Percentiles rank a stretch among this genome's conserved stretches.
Evolutionary conservation across 768 basidiomycete genomes (phyloP).

Genomic region (Xerocomellus chrysenteron): DNA sequence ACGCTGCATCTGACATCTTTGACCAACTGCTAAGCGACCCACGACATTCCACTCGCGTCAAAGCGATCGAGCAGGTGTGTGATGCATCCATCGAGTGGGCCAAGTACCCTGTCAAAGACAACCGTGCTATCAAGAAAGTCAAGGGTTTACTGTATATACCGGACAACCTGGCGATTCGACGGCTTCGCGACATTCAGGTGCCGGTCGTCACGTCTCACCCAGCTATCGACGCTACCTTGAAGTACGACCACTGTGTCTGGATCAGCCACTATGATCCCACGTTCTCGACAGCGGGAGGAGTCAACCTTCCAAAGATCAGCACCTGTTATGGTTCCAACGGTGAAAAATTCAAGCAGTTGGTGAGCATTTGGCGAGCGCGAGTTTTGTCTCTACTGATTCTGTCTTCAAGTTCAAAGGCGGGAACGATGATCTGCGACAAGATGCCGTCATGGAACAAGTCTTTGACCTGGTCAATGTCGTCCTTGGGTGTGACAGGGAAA

Average conservation of each 20-base stretch:
- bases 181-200: slow-evolving; percentile 57
- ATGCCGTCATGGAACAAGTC: slow-evolving; percentile 99
- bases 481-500: slow-evolving; percentile 70
- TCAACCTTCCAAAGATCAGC: slow-evolving; percentile 81
- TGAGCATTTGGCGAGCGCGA: slow-evolving; percentile 36
- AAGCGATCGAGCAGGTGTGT: slow-evolving; percentile 59
- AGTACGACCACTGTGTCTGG: slow-evolving; percentile 70
- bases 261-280: slow-evolving; percentile 58
- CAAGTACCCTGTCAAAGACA: slow-evolving; percentile 49
- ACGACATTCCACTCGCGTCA: slow-evolving; percentile 38
- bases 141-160: slow-evolving; percentile 45
- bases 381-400: background rate
- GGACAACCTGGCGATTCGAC: slow-evolving; percentile 41
- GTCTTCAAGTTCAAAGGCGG: slow-evolving; percentile 82
- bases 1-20: slow-evolving; percentile 65
- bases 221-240: slow-evolving; percentile 64
- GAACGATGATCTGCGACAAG: slow-evolving; percentile 90
- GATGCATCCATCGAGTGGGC: slow-evolving; percentile 74
- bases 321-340: slow-evolving; percentile 70
- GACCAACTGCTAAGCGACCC: slow-evolving; percentile 49
- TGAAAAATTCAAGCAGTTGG: slow-evolving; percentile 71
- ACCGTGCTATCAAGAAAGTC: slow-evolving; percentile 23
- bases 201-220: slow-evolving; percentile 80
- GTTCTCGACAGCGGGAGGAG: slow-evolving; percentile 72
- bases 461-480: slow-evolving; percentile 87